These are phyloP conservation scores for Collybia sp. DNA, from an alignment of 768 basidiomycete species.

Conservation along the genomic window DNA sequence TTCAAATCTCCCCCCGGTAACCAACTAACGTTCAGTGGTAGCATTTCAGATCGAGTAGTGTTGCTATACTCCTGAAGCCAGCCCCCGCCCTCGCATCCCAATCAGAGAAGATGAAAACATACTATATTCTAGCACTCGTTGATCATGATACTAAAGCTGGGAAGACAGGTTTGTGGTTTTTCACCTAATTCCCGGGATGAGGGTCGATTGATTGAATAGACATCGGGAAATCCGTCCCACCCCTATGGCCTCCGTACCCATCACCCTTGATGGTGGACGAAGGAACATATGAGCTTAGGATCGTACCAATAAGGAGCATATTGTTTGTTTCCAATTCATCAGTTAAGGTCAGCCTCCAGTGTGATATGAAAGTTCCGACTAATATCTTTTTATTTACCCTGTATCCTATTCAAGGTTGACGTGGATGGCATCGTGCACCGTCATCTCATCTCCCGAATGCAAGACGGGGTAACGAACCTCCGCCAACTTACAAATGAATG, in stretches of 20 bases:
- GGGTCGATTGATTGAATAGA: constrained; percentile 35
- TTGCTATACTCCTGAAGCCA: constrained; percentile 68
- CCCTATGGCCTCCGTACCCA: constrained; percentile 71
- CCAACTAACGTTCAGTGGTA: constrained; percentile 21
- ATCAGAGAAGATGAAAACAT: constrained; percentile 48
- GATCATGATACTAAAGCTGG: constrained; percentile 53
- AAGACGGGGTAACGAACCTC: constrained; percentile 48
- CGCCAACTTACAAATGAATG: constrained; percentile 53
- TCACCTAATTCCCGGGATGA: background rate
- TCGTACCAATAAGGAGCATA: constrained; percentile 70
- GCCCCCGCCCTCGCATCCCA: constrained; percentile 45
- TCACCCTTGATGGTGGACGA: constrained; percentile 41
- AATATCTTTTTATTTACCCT: background rate
- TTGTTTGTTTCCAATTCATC: constrained; percentile 63
- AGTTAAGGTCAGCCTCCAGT: constrained; percentile 53
- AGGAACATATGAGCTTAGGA: constrained; percentile 60
- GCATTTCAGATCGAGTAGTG: constrained; percentile 72
- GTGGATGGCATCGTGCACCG: constrained; percentile 62
- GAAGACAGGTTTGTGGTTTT: constrained; percentile 41
- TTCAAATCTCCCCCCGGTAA: background rate
- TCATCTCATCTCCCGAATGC: constrained; percentile 59
- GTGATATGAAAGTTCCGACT: background rate
- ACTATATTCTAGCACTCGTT: constrained; percentile 71
- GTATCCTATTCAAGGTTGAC: constrained; percentile 49
- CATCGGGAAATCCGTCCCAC: constrained; percentile 53